Percentiles rank a stretch among this genome's conserved stretches.
Evolutionary conservation across 345 rosid species (phyloP).

Genomic region (Alliaria petiolata): DNA sequence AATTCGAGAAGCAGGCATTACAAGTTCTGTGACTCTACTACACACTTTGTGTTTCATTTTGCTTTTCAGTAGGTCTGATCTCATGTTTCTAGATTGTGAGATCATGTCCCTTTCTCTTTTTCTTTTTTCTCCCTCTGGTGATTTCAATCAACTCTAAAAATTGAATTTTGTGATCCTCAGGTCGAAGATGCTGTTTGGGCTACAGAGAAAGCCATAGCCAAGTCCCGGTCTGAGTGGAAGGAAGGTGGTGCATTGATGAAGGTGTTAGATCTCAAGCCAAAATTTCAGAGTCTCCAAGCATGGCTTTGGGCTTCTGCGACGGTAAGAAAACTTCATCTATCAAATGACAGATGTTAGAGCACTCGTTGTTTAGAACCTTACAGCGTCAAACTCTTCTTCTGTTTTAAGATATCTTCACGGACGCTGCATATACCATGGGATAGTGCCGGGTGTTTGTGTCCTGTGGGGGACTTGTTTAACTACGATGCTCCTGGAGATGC

Average conservation of each 20-base stretch:
- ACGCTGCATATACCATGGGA: slow-evolving; percentile 90
- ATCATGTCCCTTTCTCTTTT: background rate
- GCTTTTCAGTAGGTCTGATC: slow-evolving; percentile 11
- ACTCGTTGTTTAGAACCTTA: background rate
- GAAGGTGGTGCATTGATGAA: slow-evolving; percentile 51
- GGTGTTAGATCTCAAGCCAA: slow-evolving; percentile 58
- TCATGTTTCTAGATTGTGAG: slow-evolving; percentile 9
- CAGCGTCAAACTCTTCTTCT: background rate
- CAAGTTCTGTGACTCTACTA: slow-evolving; percentile 52
- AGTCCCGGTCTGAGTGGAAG: slow-evolving; percentile 65
- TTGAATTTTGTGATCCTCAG: slow-evolving; percentile 28
- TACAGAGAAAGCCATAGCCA: slow-evolving; percentile 56
- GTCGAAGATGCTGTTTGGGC: slow-evolving; percentile 91
- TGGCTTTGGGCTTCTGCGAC: slow-evolving; percentile 97
- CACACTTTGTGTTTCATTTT: slow-evolving; percentile 8
- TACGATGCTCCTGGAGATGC: slow-evolving; percentile 82
- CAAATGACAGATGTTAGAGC: background rate
- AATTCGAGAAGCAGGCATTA: slow-evolving; percentile 63
- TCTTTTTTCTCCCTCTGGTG: background rate
- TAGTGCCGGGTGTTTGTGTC: slow-evolving; percentile 87
- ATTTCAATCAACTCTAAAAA: background rate
- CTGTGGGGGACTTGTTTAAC: slow-evolving; percentile 91
- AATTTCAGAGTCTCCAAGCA: slow-evolving; percentile 46
- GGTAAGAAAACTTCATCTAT: slow-evolving; percentile 40
- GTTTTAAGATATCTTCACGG: slow-evolving; percentile 70